A percentile compares a stretch with the other conserved stretches of the same genome.
Evolutionary conservation across 1,284 basidiomycete genomes (phyloP).

Genomic region (Moniliophthora roreri): DNA sequence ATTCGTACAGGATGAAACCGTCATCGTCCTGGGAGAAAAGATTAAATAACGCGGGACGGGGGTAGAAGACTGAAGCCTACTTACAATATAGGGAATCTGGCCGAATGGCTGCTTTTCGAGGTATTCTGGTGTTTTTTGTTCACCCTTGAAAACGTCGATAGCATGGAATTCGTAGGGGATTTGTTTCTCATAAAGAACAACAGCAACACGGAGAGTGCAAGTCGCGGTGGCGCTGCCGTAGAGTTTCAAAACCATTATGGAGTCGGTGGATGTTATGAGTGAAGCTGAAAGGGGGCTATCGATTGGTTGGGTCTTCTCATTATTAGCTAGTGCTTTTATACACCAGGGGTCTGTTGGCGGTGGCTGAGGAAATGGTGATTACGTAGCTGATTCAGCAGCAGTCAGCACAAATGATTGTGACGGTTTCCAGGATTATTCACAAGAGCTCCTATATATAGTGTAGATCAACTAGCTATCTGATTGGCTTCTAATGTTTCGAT

Average conservation of each 20-base stretch:
- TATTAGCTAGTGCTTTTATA: no score
- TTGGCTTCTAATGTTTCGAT: no score
- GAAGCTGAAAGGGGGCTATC: no score
- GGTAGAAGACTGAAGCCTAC: constrained; percentile 15
- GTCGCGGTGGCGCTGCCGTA: constrained; percentile 36
- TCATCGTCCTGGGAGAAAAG: constrained; percentile 27
- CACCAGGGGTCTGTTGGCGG: no score
- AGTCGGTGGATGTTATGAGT: not conserved
- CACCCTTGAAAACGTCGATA: constrained; percentile 35
- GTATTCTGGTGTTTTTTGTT: constrained; percentile 38
- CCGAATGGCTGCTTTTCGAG: constrained; percentile 48
- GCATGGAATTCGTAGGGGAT: constrained; percentile 39
- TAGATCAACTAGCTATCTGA: no score
- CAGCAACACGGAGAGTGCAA: constrained; percentile 40
- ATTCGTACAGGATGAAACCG: constrained; percentile 35
- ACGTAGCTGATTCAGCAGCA: no score
- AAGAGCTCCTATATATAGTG: no score
- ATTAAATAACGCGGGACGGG: not conserved
- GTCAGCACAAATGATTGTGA: no score
- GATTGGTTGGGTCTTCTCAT: no score
- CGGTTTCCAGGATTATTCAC: no score
- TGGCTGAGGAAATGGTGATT: no score
- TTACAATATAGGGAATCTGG: constrained; percentile 51
- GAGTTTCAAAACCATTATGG: constrained; percentile 40
- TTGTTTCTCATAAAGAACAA: constrained; percentile 39